phyloP scores from a whole-genome alignment of 768 basidiomycete genomes.

The Mycena galopus region DNA sequence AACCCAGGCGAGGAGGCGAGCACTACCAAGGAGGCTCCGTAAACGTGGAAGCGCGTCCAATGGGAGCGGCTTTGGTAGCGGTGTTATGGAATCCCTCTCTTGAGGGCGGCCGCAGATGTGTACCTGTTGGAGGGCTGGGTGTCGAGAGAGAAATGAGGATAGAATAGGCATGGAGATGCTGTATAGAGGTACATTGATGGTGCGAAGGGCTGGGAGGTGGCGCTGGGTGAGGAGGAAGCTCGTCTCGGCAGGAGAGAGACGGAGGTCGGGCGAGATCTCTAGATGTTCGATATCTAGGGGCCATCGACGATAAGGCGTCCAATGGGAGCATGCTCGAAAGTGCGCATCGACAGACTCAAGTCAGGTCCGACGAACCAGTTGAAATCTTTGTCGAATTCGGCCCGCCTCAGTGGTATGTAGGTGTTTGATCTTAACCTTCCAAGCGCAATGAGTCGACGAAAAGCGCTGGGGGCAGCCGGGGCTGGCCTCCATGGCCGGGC shows the following conservation, averaged over 20 bases:
- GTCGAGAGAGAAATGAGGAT: conserved; percentile 3
- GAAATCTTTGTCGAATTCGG: too few species aligned
- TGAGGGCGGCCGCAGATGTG: background rate
- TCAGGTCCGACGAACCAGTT: too few species aligned
- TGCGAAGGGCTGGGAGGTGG: conserved; percentile 1
- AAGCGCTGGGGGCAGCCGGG: too few species aligned
- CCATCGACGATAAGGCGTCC: too few species aligned
- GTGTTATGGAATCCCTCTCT: too few species aligned
- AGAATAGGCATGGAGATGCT: background rate
- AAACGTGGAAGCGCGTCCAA: conserved; percentile 2
- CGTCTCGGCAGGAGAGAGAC: conserved; percentile 9
- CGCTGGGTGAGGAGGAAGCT: background rate
- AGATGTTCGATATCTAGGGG: too few species aligned
- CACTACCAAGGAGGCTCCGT: background rate
- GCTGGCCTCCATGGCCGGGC: too few species aligned
- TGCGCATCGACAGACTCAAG: too few species aligned
- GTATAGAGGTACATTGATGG: background rate
- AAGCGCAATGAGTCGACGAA: too few species aligned
- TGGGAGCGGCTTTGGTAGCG: background rate
- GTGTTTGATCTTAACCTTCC: too few species aligned
- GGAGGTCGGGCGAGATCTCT: background rate
- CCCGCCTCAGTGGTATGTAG: too few species aligned
- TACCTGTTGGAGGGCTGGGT: conserved; percentile 1
- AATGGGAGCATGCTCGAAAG: background rate
- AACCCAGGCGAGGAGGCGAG: background rate